These are phyloP conservation scores for Cystobasidium pallidum DNA, from an alignment of 1,284 basidiomycete species.

Conservation along the genomic window DNA sequence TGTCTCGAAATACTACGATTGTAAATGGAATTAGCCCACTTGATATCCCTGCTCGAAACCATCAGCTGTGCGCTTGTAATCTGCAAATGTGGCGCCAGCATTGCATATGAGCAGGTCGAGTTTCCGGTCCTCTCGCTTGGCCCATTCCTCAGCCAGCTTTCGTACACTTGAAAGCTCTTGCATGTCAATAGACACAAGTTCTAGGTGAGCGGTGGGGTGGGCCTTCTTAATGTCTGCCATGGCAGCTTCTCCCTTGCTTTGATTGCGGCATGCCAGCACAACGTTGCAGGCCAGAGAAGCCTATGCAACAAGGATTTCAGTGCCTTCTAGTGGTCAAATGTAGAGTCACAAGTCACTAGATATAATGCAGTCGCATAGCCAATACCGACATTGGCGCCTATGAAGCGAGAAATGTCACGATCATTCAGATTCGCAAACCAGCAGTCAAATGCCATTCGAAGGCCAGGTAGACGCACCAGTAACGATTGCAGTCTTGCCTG, in stretches of 20 bases:
- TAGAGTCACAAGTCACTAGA: not conserved
- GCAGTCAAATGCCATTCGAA: no score
- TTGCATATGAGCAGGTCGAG: slow-evolving; percentile 26
- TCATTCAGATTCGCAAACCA: not conserved
- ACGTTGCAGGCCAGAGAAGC: slow-evolving; percentile 25
- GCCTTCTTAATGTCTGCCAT: slow-evolving; percentile 12
- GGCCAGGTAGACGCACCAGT: slow-evolving; percentile 8
- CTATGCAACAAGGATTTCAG: not conserved
- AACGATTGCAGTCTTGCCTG: slow-evolving; percentile 23
- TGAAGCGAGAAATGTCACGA: slow-evolving; percentile 2
- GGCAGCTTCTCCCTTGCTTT: slow-evolving; percentile 20
- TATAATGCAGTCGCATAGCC: slow-evolving; percentile 30
- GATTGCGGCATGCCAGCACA: slow-evolving; percentile 30
- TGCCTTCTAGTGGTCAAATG: not conserved
- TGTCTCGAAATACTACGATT: not conserved
- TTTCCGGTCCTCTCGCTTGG: not conserved
- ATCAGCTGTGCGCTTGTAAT: slow-evolving; percentile 17
- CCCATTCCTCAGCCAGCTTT: slow-evolving; percentile 16
- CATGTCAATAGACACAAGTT: slow-evolving; percentile 19
- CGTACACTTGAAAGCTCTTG: slow-evolving; percentile 11
- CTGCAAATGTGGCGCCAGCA: slow-evolving; percentile 29
- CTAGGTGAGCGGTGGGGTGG: slow-evolving; percentile 15
- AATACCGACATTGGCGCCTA: slow-evolving; percentile 24
- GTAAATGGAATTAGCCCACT: not conserved
- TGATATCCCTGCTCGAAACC: slow-evolving; percentile 26